These are phyloP conservation scores for Leucosporidium yakuticum DNA, from an alignment of 768 basidiomycete species.

Conservation along the genomic window DNA sequence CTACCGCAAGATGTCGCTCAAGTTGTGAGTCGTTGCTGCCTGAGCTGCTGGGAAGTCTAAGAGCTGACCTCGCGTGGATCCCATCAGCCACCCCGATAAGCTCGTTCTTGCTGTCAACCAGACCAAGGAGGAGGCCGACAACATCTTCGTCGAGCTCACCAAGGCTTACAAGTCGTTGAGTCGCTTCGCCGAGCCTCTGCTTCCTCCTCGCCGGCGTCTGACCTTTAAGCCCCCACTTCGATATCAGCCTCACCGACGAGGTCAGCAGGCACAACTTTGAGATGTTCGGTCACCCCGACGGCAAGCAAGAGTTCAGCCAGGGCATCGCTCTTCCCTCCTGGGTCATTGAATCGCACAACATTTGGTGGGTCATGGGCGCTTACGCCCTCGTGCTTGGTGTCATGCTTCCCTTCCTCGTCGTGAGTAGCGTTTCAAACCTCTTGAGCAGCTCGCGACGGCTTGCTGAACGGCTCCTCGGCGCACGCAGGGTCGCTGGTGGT, in stretches of 20 bases:
- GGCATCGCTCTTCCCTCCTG: conserved; percentile 91
- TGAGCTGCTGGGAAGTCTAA: too few species aligned
- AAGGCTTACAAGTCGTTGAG: conserved; percentile 95
- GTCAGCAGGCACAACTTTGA: conserved; percentile 83
- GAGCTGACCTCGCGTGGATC: neutral
- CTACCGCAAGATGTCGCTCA: conserved; percentile 82
- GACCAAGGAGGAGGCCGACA: conserved; percentile 77
- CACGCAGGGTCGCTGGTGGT: conserved; percentile 87
- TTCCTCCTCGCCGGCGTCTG: neutral
- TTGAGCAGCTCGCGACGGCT: neutral
- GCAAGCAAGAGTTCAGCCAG: conserved; percentile 87
- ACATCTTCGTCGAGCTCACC: conserved; percentile 82
- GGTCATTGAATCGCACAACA: conserved; percentile 88
- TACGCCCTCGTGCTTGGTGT: conserved; percentile 87
- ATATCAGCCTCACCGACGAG: conserved; percentile 74
- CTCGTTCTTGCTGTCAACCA: conserved; percentile 73
- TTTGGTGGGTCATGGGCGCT: conserved; percentile 76
- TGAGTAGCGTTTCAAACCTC: conserved; percentile 39
- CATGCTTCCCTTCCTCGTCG: conserved; percentile 77
- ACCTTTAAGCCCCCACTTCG: neutral
- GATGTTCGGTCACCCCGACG: conserved; percentile 89
- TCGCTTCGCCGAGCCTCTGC: neutral
- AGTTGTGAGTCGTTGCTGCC: conserved; percentile 56
- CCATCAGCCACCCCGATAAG: conserved; percentile 90
- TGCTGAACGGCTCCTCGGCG: neutral